These are phyloP conservation scores for Yarrowia porcina DNA, from an alignment of 805 yeast genomes.

Conservation along the genomic window DNA sequence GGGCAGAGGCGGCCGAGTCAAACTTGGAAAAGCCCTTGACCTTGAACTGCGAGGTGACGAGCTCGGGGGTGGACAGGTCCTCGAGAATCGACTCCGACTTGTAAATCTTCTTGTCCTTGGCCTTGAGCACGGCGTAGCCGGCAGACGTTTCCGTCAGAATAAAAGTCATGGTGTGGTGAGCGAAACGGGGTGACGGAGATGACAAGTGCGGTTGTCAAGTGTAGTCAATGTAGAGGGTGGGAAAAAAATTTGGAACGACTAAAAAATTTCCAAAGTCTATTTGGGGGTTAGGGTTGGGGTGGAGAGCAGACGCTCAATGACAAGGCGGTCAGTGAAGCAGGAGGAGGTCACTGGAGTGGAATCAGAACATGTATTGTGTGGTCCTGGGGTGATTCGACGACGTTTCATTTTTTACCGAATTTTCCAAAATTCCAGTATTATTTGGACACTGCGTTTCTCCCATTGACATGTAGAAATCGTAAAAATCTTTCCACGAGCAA, in stretches of 20 bases:
- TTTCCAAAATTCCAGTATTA: neutral
- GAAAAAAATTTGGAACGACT: conserved; percentile 2
- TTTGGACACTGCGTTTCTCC: neutral
- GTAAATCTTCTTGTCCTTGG: conserved; percentile 95
- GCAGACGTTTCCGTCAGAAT: conserved; percentile 96
- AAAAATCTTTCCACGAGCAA: too few species aligned
- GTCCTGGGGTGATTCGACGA: too few species aligned
- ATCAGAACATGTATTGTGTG: too few species aligned
- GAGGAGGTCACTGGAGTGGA: too few species aligned
- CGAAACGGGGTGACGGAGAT: neutral
- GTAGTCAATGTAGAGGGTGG: neutral
- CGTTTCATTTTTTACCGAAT: neutral
- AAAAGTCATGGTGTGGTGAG: conserved; percentile 36
- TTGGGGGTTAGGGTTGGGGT: neutral
- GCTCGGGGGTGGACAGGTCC: conserved; percentile 77
- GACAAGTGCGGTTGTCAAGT: neutral
- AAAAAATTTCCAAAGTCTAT: neutral
- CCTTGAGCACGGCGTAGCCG: conserved; percentile 96
- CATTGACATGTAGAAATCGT: too few species aligned
- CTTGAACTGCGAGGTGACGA: conserved; percentile 86
- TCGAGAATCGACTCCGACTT: conserved; percentile 70
- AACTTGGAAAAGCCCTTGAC: conserved; percentile 95
- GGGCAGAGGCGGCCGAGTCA: conserved; percentile 89
- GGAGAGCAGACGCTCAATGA: too few species aligned
- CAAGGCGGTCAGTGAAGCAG: too few species aligned